Base-by-base conservation (phyloP, 345 rosid genomes). In the Schrenkiella parvula region DNA sequence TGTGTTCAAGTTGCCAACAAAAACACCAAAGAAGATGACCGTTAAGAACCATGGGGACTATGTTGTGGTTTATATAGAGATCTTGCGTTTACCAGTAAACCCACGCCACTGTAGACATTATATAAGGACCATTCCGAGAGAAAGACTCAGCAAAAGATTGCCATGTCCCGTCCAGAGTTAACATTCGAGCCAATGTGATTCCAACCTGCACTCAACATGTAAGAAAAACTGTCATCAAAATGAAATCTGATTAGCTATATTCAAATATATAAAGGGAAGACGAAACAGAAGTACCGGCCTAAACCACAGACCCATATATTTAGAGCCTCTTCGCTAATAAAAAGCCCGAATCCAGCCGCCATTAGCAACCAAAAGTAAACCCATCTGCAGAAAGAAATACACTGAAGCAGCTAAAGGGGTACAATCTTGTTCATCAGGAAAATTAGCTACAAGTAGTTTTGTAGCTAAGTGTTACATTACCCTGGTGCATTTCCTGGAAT, bases 221-320 rank as follows among this genome's bases (percentile, higher is more conserved):
- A 64, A 11, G 61, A 1, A 5, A 60, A 38, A 48, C 38, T 62
- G 8, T 32, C 11, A 69, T n/a, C 43, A 19, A 42, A 41, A 54
- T 50, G 46, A 75, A 51, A 29, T 25, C 51, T 23, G 29, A 51
- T 17, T 61, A 29, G 1, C 59, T 51, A 3, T 31, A 32, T 51
- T 48, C 17, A 4, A 18, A 51, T 17, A 7, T 28, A 19, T 46
- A 13, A 13, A 2, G 78, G 60, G 80, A 75, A 53, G 68, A 83
- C 42, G 62, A 82, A 86, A 84, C 84, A 83, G 68, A 85, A 88
- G 85, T 80, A 88, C 89, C 86, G 48, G 78, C 43, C 34, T 47
- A 80, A 76, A 83, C 80, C 89, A 92, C 96, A 87, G 75, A 89
- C 95, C 98, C 98, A 92, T 68, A 87, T 86, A 84, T 92, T 92